Evolutionary conservation across 169 alveolate genomes (phyloP).

Genomic region (Cryptosporidium muris): DNA sequence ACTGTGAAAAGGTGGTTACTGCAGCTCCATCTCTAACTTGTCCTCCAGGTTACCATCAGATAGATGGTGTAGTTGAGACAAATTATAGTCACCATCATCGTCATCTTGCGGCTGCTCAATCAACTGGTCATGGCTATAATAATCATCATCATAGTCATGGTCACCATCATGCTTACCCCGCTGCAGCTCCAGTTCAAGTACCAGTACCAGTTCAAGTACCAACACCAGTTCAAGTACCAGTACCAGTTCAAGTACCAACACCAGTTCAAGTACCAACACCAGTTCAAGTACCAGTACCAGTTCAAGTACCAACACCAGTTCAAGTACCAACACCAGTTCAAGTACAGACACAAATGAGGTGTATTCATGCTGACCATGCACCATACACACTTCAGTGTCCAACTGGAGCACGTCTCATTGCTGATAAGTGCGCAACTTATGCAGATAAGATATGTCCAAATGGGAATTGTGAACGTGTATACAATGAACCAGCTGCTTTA

Average conservation of each 20-base stretch:
- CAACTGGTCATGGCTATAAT: conserved; percentile 49
- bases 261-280: conserved; percentile 31
- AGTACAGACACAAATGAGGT: conserved; percentile 28
- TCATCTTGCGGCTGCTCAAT: conserved; percentile 52
- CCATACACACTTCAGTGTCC: conserved; percentile 63
- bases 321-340: conserved; percentile 1
- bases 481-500: conserved; percentile 63
- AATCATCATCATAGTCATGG: conserved; percentile 37
- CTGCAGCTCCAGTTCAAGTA: background rate
- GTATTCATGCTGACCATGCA: conserved; percentile 71
- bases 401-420: conserved; percentile 62
- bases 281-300: background rate
- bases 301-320: conserved; percentile 18
- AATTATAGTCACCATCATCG: conserved; percentile 19
- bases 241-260: background rate
- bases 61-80: conserved; percentile 17
- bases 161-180: conserved; percentile 1
- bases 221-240: conserved; percentile 11
- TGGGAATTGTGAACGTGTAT: conserved; percentile 65
- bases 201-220: conserved; percentile 18
- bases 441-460: conserved; percentile 68
- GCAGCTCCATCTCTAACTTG: conserved; percentile 63
- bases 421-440: conserved; percentile 65
- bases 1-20: conserved; percentile 58
- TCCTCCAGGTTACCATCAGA: conserved; percentile 68